Percentiles rank a stretch among this genome's conserved stretches.
These are phyloP conservation scores for Komagataella ulmi DNA, from an alignment of 805 yeast genomes.

Conservation along the genomic window DNA sequence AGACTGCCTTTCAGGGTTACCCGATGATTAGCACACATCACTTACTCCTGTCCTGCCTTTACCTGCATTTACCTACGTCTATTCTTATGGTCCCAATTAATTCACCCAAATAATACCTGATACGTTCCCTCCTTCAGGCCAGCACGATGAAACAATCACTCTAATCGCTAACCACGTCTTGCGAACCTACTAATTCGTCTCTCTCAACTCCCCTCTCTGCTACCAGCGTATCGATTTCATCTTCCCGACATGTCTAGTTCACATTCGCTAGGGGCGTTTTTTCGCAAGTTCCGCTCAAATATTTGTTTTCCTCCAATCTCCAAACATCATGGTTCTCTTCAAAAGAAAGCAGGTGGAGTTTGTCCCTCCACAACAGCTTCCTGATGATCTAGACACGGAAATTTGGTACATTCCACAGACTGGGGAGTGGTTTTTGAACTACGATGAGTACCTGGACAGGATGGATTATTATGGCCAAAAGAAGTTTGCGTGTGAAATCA, in stretches of 20 bases:
- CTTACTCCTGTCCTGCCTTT: no score
- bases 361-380: conserved; percentile 43
- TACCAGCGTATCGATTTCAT: background rate
- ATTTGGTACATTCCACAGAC: conserved; percentile 82
- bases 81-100: no score
- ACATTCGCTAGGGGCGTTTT: background rate
- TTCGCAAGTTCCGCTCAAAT: background rate
- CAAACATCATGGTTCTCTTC: conserved; percentile 40
- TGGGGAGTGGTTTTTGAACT: conserved; percentile 73
- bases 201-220: background rate
- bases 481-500: conserved; percentile 89
- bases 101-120: no score
- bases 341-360: conserved; percentile 59
- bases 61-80: no score
- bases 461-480: conserved; percentile 61
- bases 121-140: no score
- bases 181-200: no score
- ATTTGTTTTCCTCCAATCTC: background rate
- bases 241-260: background rate
- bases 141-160: no score
- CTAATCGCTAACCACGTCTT: no score
- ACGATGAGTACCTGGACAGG: conserved; percentile 62
- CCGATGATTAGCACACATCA: no score
- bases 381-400: conserved; percentile 38
- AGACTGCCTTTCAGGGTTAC: no score